Evolutionary conservation across 305 asterid species (phyloP), one percentile per base, ranked within the genome.

Genomic region (Fraxinus baroniana): DNA sequence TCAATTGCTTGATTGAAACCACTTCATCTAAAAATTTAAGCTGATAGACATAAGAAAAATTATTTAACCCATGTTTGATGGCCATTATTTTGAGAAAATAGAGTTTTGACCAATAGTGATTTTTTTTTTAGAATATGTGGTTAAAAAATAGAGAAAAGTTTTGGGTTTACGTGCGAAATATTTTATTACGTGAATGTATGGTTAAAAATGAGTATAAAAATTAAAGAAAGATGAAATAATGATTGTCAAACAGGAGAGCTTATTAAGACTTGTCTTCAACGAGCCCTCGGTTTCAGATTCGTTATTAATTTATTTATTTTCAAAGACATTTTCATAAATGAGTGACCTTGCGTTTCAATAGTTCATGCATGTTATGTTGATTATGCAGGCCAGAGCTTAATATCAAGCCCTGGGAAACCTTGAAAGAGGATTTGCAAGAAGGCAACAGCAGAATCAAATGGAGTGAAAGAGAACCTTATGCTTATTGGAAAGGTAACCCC

Each of bases 401-500:
- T 82, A 92, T 95, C 78, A 90, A 83, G 89, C 97, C 98, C 15
- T 95, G 99, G 99, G 90, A 90, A 2, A 80, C 72, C 74, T 78
- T 92, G 87, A 87, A 86, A 81, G 83, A 84, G 88, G 97, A 93
- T 3, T 85, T 95, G 44, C 75, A 86, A 86, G 87, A 89, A 89
- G 90, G 88, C 9, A 91, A 90, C 81, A 49, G 36, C 26, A 85
- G 85, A 78, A 84, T 87, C 36, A 86, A 88, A 83, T 94, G 99
- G 99, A 77, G 80, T 39, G 92, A 95, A 0, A 89, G 97, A 79
- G 91, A 90, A 79, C 93, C 99, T 32, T 92, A 91, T 39, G 99
- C 99, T 17, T 95, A 83, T 36, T 95, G 98, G 99, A 93, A 85
- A 87, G 99, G 99, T 4, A 94, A 91, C 64, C 41, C 74, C 7